Percentiles rank a stretch among this genome's conserved stretches.
Conservation (phyloP, 1,284 basidiomycete genomes). For the Sanghuangporus weigelae region DNA sequence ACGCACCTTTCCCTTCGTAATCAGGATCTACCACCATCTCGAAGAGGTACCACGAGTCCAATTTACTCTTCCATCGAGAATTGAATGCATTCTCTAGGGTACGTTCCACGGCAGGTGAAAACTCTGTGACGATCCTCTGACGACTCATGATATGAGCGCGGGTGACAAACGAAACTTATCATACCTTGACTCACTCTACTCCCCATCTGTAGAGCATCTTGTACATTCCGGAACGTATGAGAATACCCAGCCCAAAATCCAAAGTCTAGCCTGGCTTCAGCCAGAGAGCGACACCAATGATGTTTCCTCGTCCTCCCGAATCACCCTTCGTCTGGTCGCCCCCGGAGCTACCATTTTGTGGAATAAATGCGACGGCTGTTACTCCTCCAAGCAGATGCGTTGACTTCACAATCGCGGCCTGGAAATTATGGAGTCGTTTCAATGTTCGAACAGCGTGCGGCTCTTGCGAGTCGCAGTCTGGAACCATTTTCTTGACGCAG, state of each 20-base stretch:
- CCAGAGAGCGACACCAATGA: neutral
- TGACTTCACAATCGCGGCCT: neutral
- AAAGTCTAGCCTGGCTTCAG: neutral
- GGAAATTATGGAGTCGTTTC: slow-evolving; percentile 14
- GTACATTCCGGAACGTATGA: neutral
- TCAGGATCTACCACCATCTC: slow-evolving; percentile 18
- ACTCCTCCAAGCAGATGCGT: slow-evolving; percentile 9
- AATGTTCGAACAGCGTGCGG: slow-evolving; percentile 10
- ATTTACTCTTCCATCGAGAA: slow-evolving; percentile 7
- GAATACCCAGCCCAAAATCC: neutral
- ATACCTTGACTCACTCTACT: slow-evolving; percentile 1
- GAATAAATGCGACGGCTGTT: neutral
- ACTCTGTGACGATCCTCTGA: neutral
- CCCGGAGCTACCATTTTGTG: neutral
- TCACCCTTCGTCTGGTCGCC: neutral
- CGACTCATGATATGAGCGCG: neutral
- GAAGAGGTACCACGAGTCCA: slow-evolving; percentile 20
- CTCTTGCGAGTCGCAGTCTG: slow-evolving; percentile 8
- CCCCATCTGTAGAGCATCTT: slow-evolving; percentile 2
- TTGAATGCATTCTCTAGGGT: slow-evolving; percentile 14
- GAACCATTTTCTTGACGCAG: slow-evolving; percentile 15
- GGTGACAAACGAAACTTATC: neutral
- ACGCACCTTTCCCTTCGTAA: slow-evolving; percentile 16
- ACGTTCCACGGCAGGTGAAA: slow-evolving; percentile 6
- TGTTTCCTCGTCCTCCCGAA: neutral